Evolutionary conservation across 805 yeast genomes (phyloP).

Genomic region (Wickerhamiella siamensis): DNA sequence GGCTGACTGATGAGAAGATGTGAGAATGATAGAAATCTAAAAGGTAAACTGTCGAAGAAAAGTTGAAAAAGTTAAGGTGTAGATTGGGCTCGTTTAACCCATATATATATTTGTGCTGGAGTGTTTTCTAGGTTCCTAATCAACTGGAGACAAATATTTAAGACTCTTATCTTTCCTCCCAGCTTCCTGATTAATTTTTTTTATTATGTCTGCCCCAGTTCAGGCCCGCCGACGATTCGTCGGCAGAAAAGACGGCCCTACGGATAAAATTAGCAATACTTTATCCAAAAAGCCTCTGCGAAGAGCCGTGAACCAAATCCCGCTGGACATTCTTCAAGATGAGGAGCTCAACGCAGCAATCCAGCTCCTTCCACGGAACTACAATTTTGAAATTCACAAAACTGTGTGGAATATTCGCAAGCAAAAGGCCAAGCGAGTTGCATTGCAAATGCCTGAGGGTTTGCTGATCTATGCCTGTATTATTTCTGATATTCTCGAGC

Average conservation of each 20-base stretch:
- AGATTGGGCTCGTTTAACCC: too few species aligned
- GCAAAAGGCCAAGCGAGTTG: constrained; percentile 63
- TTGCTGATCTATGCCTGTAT: constrained; percentile 73
- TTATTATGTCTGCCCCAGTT: background rate
- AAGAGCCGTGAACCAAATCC: constrained; percentile 64
- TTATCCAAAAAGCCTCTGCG: constrained; percentile 21
- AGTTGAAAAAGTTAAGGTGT: too few species aligned
- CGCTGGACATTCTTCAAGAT: constrained; percentile 69
- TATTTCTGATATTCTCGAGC: constrained; percentile 83
- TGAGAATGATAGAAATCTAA: too few species aligned
- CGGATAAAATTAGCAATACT: constrained; percentile 7
- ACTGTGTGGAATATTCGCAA: constrained; percentile 86
- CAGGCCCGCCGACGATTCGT: constrained; percentile 40
- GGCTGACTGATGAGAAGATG: too few species aligned
- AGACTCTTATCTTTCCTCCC: too few species aligned
- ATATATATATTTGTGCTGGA: too few species aligned
- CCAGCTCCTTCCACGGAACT: constrained; percentile 69
- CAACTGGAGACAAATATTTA: too few species aligned
- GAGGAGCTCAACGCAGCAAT: constrained; percentile 74
- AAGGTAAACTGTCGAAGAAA: too few species aligned
- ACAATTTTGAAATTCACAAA: constrained; percentile 91
- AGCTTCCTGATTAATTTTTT: background rate
- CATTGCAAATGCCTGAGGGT: constrained; percentile 97
- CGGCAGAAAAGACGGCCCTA: constrained; percentile 32
- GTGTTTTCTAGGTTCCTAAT: too few species aligned